Percentiles rank a stretch among this genome's conserved stretches.
These are phyloP conservation scores for Scalesia atractyloides DNA, from an alignment of 129 eudicot species.

Conservation along the genomic window DNA sequence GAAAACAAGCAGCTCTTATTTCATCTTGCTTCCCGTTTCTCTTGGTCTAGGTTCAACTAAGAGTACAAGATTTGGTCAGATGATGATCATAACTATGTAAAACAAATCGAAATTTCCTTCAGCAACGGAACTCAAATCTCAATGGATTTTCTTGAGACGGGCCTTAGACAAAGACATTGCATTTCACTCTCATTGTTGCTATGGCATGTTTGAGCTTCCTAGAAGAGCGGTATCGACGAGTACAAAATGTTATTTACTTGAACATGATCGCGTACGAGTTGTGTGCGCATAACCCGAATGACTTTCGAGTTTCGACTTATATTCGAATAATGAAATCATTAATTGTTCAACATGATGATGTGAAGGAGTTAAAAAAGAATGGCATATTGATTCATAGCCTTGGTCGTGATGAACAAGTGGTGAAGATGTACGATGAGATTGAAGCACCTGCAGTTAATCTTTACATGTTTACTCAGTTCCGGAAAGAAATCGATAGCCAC, in stretches of 20 bases:
- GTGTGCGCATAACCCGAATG: conserved; percentile 19
- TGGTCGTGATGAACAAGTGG: conserved; percentile 36
- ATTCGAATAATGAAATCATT: conserved; percentile 35
- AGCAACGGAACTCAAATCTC: conserved; percentile 25
- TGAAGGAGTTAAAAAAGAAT: conserved; percentile 27
- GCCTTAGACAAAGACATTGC: conserved; percentile 6
- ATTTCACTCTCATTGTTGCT: conserved; percentile 14
- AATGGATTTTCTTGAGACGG: neutral
- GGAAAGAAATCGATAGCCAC: too few species aligned
- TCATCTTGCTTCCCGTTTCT: too few species aligned
- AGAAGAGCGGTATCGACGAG: conserved; percentile 6
- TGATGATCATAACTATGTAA: neutral
- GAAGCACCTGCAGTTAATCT: neutral
- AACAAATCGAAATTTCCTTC: conserved; percentile 28
- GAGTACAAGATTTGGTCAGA: too few species aligned
- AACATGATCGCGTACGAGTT: conserved; percentile 42
- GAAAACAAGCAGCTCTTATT: too few species aligned
- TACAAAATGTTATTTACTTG: conserved; percentile 17
- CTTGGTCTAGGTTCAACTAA: too few species aligned
- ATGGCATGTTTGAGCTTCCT: conserved; percentile 1
- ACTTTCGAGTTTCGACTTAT: conserved; percentile 20
- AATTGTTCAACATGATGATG: conserved; percentile 28
- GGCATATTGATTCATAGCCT: neutral
- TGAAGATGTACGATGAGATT: conserved; percentile 30
- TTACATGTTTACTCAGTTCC: too few species aligned